Conservation (phyloP, 2,329 filamentous ascomycete genomes). For the Arthrobotrys entomopaga region DNA sequence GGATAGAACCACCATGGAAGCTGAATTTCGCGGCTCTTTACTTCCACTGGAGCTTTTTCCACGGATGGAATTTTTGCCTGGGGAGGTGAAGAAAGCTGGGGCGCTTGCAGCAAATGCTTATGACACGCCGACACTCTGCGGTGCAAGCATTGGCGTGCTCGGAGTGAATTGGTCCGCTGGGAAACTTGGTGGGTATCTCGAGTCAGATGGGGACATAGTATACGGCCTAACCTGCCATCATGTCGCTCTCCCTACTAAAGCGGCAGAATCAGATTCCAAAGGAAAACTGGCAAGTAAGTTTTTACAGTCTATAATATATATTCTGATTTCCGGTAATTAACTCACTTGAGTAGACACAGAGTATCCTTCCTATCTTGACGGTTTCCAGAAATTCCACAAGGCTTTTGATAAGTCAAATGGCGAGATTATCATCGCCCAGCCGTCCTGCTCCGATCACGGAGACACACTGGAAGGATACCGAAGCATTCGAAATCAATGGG, state of each 20-base stretch:
- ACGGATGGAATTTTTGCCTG: not conserved
- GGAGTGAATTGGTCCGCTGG: constrained; percentile 35
- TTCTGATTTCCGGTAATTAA: not conserved
- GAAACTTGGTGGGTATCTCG: constrained; percentile 23
- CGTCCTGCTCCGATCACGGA: not conserved
- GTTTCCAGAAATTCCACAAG: not conserved
- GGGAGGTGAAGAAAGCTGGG: constrained; percentile 11
- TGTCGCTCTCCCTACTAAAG: constrained; percentile 9
- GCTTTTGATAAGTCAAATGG: not conserved
- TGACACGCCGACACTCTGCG: not conserved
- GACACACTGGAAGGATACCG: not conserved
- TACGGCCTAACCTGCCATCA: constrained; percentile 31
- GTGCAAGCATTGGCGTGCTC: constrained; percentile 16
- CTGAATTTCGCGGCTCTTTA: not conserved
- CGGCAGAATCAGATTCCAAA: not conserved
- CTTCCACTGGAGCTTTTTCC: constrained; percentile 11
- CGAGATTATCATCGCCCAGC: not conserved
- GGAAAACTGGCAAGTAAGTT: not conserved
- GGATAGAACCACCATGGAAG: not conserved
- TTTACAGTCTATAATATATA: too few species aligned
- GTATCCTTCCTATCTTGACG: constrained; percentile 24
- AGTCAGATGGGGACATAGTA: not conserved
- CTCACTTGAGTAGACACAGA: not conserved
- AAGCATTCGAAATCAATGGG: not conserved
- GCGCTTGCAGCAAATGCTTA: constrained; percentile 9